phyloP scores from a whole-genome alignment of 176 grass and related monocot species.

The Otatea glauca region DNA sequence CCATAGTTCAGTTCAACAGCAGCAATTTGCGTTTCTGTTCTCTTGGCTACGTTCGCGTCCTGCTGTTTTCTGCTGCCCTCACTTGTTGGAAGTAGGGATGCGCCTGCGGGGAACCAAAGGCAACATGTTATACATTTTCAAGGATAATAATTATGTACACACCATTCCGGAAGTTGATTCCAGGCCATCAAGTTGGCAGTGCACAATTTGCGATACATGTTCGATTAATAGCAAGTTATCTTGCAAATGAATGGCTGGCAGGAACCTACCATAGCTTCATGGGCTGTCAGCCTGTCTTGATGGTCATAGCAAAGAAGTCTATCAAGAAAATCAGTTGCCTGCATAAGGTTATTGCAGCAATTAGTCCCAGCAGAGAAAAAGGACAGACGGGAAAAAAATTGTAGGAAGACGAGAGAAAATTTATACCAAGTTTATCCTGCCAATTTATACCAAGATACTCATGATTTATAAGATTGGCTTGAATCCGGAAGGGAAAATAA shows the following conservation, averaged over 20 bases:
- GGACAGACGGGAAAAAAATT: not conserved
- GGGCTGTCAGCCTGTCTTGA: slow-evolving; percentile 77
- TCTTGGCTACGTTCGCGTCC: slow-evolving; percentile 49
- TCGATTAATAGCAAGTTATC: not conserved
- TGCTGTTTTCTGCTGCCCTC: slow-evolving; percentile 70
- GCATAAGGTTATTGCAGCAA: slow-evolving; percentile 27
- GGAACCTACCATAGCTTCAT: slow-evolving; percentile 78
- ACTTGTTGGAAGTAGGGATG: slow-evolving; percentile 78
- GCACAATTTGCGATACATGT: not conserved
- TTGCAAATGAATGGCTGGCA: not conserved
- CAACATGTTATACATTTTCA: not conserved
- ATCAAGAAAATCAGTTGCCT: slow-evolving; percentile 91
- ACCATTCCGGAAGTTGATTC: not conserved
- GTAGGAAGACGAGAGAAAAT: slow-evolving; percentile 17
- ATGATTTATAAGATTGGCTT: too few species aligned
- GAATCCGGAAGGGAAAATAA: too few species aligned
- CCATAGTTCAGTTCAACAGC: not conserved
- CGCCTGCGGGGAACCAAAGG: slow-evolving; percentile 45
- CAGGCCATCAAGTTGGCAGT: not conserved
- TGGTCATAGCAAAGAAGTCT: slow-evolving; percentile 86
- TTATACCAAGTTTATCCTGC: too few species aligned
- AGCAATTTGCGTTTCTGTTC: not conserved
- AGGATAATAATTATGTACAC: not conserved
- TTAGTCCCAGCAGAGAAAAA: not conserved
- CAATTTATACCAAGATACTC: too few species aligned